These are phyloP conservation scores for Pseudozyma tsukubaensis DNA, from an alignment of 1,284 basidiomycete genomes.

Conservation along the genomic window DNA sequence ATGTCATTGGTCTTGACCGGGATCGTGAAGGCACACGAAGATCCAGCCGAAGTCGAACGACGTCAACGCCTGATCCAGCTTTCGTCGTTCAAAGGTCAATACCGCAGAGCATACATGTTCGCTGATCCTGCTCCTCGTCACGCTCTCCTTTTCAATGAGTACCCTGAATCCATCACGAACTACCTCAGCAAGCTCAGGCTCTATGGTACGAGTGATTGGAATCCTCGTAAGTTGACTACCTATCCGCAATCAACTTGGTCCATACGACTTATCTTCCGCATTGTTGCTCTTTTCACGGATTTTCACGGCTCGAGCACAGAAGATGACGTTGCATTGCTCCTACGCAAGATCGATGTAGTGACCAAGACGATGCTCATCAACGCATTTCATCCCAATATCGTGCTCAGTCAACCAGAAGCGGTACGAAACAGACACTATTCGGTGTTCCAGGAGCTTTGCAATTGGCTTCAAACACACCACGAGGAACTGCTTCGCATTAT, in stretches of 20 bases:
- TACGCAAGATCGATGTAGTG: background rate
- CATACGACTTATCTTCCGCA: background rate
- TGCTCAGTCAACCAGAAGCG: background rate
- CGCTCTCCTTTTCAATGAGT: background rate
- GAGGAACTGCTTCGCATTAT: background rate
- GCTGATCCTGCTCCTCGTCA: background rate
- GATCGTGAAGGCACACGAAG: constrained; percentile 5
- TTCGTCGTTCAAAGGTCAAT: background rate
- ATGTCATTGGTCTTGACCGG: background rate
- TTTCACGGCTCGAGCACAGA: background rate
- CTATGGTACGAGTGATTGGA: background rate
- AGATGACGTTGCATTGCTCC: background rate
- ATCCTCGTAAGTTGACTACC: constrained; percentile 1
- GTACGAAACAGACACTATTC: constrained; percentile 2
- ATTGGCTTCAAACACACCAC: constrained; percentile 3
- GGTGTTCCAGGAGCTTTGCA: background rate
- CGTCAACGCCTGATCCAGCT: background rate
- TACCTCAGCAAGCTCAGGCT: background rate
- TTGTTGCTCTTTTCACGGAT: background rate
- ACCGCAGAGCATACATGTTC: background rate
- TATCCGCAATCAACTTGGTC: background rate
- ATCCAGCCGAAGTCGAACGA: constrained; percentile 7
- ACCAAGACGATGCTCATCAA: background rate
- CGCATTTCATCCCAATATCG: constrained; percentile 9
- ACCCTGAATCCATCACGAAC: constrained; percentile 1